Base-by-base conservation (phyloP, 2,329 filamentous ascomycete genomes). In the Pseudomassariella vexata region DNA sequence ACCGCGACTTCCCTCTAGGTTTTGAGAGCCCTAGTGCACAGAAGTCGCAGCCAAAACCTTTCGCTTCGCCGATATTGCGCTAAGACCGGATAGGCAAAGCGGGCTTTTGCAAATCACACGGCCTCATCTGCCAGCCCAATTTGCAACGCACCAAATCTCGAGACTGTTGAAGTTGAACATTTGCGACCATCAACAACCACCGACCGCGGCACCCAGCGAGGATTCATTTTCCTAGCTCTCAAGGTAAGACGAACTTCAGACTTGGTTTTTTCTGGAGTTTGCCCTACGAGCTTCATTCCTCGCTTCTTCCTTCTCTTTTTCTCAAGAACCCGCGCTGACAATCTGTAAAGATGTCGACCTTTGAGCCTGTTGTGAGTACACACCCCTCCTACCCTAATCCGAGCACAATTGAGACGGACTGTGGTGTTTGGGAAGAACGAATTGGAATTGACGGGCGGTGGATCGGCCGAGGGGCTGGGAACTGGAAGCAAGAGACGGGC, bases 291-390 rank as follows among this genome's bases (percentile, higher is more conserved):
- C 36, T 27, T 19, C 28, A 23, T 32, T 23, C 36, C 30, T 27
- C 27, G 27, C 23, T 40, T 40, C 38, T 40, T 44, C 40, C 38
- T 34, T 43, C 40, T 40, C 29, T 42, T 41, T 42, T 35, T 21
- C 29, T 29, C 38, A 38, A 32, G 35, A 31, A 35, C 40, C 44
- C 38, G 41, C 42, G 52, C 49, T 55, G 51, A 59, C 50, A 46
- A 53, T 52, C 43, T 45, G 59, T 57, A 63, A 75, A 69, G 61
- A 80, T 81, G 76, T 80, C 76, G 63, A 74, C 71, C 58, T 81
- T 82, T 67, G 78, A 82, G 71, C 62, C 67, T 65, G 76, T 79
- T 71, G 78, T 82, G 68, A 80, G 77, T 81, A 56, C 42, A 35
- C 34, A 41, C 38, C 39, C 37, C 30, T 32, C 41, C 38, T 31